A percentile compares a stretch with the other conserved stretches of the same genome.
Conservation (phyloP, 2,329 filamentous ascomycete species). For the Ambrosiella cleistominuta region DNA sequence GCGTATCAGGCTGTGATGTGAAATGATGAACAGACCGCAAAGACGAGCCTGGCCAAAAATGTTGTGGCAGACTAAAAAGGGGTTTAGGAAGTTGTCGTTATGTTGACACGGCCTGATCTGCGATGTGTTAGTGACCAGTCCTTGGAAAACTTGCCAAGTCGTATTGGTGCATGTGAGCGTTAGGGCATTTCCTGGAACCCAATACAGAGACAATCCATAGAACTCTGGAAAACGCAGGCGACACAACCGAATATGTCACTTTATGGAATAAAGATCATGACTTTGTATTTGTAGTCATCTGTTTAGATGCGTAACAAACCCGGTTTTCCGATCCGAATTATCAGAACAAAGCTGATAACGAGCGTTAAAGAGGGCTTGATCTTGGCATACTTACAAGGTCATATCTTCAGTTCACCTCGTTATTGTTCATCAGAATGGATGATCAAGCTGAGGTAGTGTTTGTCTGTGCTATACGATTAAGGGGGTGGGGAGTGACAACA, state of each 20-base stretch:
- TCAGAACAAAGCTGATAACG: not conserved
- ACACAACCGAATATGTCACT: too few relatives aligned
- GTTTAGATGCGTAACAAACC: too few relatives aligned
- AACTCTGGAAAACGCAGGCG: too few relatives aligned
- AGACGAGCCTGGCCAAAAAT: too few relatives aligned
- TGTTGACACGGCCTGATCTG: not conserved
- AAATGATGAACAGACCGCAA: too few relatives aligned
- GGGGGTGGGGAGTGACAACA: too few relatives aligned
- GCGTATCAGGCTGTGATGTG: too few relatives aligned
- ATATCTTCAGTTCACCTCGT: not conserved
- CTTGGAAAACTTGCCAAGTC: not conserved
- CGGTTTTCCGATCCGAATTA: not conserved
- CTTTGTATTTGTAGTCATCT: too few relatives aligned
- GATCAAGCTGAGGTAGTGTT: not conserved
- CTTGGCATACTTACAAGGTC: not conserved
- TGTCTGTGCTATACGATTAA: too few relatives aligned
- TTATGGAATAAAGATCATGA: too few relatives aligned
- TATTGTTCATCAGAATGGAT: not conserved
- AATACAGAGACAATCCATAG: too few relatives aligned
- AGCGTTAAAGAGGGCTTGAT: not conserved
- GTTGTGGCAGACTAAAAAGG: not conserved
- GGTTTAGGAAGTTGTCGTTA: not conserved
- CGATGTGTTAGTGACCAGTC: not conserved
- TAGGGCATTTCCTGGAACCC: too few relatives aligned
- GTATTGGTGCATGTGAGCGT: not conserved